Evolutionary conservation across 2,329 filamentous ascomycete species (phyloP), one percentile per base, ranked within the genome.

Genomic region (Colletotrichum ledebouriae): DNA sequence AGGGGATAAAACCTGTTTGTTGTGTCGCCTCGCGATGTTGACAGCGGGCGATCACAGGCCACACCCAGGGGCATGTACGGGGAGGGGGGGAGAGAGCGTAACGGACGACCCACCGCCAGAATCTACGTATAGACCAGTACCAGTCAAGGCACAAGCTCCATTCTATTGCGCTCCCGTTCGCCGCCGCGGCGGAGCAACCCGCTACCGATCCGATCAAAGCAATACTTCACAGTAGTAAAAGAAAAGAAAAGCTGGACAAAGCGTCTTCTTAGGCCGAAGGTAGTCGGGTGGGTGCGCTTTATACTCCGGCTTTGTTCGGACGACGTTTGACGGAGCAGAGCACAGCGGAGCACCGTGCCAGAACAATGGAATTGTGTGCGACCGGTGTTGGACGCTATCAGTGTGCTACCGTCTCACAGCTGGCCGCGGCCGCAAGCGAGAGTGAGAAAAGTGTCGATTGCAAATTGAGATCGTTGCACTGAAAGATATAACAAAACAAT

Each of bases 1-100:
- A 69, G 63, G 67, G 62, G 37, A 29, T 10, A 69, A 69, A 69
- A 66, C 67, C 63, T 55, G 67, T 69, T 69, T 69, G 53, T 69
- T 58, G 17, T 34, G 22, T 20, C 25, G 25, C 25, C 25, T 25
- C 25, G 25, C 25, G 56, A 61, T 56, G 49, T 50, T 69, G 63
- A 62, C 66, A 67, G 56, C 56, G 63, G 50, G 66, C 46, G 56
- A 67, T 63, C 61, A 34, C 59, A 63, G 61, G 62, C 63, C 59
- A 55, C n/a, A 44, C 58, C 25, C 57, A 55, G 29, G 39, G 42
- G 7, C 39, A 52, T 17, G 22, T 37, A 55, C 42, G 13, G 39
- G n/a, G 41, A 41, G 34, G 25, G 37, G 46, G n/a, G 15, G 33
- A 44, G 20, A 49, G 12, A 25, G 10, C 9, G 25, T 22, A 34